A percentile compares a stretch with the other conserved stretches of the same genome.
These are phyloP conservation scores for Nidularia sp. DNA, from an alignment of 768 basidiomycete genomes.

Conservation along the genomic window DNA sequence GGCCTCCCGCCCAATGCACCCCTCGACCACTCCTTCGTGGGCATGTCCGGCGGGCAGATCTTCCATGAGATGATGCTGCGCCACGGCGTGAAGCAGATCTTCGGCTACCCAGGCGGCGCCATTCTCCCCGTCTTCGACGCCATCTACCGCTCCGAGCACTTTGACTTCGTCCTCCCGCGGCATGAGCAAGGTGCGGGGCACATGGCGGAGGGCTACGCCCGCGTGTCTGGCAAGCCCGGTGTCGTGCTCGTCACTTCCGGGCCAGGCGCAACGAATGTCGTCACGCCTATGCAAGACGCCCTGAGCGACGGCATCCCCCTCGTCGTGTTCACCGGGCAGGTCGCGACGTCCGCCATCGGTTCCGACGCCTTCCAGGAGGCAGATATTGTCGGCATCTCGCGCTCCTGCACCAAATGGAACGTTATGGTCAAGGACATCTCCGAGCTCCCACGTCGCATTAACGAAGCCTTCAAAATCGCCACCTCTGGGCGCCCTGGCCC, in stretches of 20 bases:
- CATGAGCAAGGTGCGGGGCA: constrained; percentile 99
- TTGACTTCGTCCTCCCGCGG: constrained; percentile 91
- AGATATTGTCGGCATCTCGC: constrained; percentile 92
- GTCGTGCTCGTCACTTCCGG: constrained; percentile 98
- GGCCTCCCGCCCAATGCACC: constrained; percentile 40
- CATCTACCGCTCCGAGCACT: constrained; percentile 93
- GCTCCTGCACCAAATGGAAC: constrained; percentile 99
- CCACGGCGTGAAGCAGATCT: constrained; percentile 93
- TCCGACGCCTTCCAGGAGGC: constrained; percentile 99
- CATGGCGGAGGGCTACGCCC: constrained; percentile 98
- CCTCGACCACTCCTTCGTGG: constrained; percentile 84
- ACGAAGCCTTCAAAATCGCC: constrained; percentile 99
- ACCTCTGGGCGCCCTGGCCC: constrained; percentile 96
- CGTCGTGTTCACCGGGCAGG: constrained; percentile 95
- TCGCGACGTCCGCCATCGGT: constrained; percentile 99
- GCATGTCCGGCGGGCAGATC: constrained; percentile 93
- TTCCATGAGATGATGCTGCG: constrained; percentile 99
- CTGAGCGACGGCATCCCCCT: constrained; percentile 91
- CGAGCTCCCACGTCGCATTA: constrained; percentile 92
- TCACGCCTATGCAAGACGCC: constrained; percentile 98
- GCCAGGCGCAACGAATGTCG: constrained; percentile 95
- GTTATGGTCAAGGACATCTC: constrained; percentile 98
- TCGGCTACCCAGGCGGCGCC: constrained; percentile 97
- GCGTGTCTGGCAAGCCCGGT: constrained; percentile 95
- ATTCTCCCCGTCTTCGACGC: constrained; percentile 99